phyloP scores from a whole-genome alignment of 371 early-diverging fungal species.

The Haplosporangium sp. region DNA sequence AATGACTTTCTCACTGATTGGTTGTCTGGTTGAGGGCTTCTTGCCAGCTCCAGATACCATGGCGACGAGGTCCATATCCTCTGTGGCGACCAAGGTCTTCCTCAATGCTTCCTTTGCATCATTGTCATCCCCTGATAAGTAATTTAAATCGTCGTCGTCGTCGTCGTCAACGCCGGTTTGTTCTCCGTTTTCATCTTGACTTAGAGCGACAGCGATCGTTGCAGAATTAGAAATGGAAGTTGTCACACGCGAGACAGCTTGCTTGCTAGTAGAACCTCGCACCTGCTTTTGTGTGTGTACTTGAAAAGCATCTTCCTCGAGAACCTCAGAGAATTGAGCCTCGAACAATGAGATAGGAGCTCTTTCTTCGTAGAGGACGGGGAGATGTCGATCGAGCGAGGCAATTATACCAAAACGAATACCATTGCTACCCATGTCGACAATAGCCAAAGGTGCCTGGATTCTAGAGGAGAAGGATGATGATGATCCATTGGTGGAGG shows the following conservation, averaged over 20 bases:
- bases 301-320: slow-evolving; percentile 6
- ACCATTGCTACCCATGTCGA: slow-evolving; percentile 80
- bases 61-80: slow-evolving; percentile 24
- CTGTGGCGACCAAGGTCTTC: slow-evolving; percentile 34
- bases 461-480: slow-evolving; percentile 17
- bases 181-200: slow-evolving; percentile 1
- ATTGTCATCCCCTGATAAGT: neutral
- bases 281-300: neutral
- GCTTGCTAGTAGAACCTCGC: neutral
- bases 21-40: slow-evolving; percentile 42
- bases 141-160: slow-evolving; percentile 2
- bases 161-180: slow-evolving; percentile 3
- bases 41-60: neutral
- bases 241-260: neutral
- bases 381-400: slow-evolving; percentile 67
- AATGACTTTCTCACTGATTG: slow-evolving; percentile 66
- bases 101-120: slow-evolving; percentile 23
- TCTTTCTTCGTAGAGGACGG: slow-evolving; percentile 74
- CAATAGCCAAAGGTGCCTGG: slow-evolving; percentile 66
- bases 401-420: slow-evolving; percentile 74
- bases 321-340: slow-evolving; percentile 54
- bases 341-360: slow-evolving; percentile 71
- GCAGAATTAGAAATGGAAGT: slow-evolving; percentile 40
- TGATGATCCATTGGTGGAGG: slow-evolving; percentile 1
- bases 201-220: slow-evolving; percentile 31